Base-by-base conservation (phyloP, 805 yeast species). In the Teunomyces cretensis region DNA sequence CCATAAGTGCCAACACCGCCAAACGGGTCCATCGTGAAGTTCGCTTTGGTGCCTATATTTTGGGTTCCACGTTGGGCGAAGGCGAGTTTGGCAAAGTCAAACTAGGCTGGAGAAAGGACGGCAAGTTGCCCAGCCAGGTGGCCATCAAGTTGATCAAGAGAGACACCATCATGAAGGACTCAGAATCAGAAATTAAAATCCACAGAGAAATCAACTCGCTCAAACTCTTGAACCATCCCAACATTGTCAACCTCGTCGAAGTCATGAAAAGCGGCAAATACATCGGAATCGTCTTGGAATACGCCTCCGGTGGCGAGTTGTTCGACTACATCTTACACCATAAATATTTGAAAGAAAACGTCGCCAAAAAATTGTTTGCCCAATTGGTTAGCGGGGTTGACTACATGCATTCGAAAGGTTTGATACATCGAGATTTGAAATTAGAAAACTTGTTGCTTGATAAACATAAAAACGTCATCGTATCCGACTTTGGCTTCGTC, bases 1-100 rank as follows among this genome's bases (percentile, higher is more conserved):
- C n/a, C 53, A 53, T 42, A 38, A 52, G 41, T 45, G 50, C 42
- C 35, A 30, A 16, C 35, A 30, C 35, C 13, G 28, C 60, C 46
- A 67, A 62, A 51, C 58, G 75, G 30, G 56, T 68, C 2, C 81
- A 79, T 50, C 73, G 86, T 51, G 90, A 86, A 60, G 84, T 86
- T 15, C 78, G 96, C 32, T 91, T 94, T 62, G 99, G 99, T 19
- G 83, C 88, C 11, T 94, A 91, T 59, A 80, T 88, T 16, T 75
- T 94, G 6, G 99, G 98, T 2, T 84, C 96, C 11, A 92, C 99
- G 0, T 70, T 94, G 11, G 99, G 99, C 28, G 97, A 94, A 68
- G 99, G 99, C 40, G 99, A 94, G 62, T 94, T 94, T 65, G 99
- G 99, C 47, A 92, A 94, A 65, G 99, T 94, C 47, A 94, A 92